Evolutionary conservation across 345 rosid genomes (phyloP).

Genomic region (Populus pruinosa): DNA sequence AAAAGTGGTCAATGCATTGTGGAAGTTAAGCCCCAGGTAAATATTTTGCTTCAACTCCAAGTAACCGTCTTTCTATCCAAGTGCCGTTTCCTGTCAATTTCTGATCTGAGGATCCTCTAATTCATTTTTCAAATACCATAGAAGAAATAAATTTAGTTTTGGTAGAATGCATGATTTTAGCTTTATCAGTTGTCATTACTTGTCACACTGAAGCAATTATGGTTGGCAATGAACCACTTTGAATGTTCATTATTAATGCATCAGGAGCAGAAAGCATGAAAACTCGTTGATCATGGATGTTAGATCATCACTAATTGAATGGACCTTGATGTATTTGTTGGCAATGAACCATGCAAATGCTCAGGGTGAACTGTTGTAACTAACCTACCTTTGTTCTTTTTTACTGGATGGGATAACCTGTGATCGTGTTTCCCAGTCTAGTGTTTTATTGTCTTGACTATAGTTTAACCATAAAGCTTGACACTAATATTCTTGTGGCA

Average conservation of each 20-base stretch:
- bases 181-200: background rate
- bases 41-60: background rate
- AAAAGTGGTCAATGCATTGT: slow-evolving; percentile 70
- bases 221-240: too few relatives aligned
- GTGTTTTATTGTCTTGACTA: background rate
- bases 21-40: slow-evolving; percentile 80
- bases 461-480: background rate
- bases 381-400: background rate
- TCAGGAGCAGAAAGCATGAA: background rate
- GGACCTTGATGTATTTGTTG: background rate
- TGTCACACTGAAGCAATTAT: background rate
- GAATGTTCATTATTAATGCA: background rate
- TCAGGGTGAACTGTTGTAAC: background rate
- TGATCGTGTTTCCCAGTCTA: background rate
- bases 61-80: background rate
- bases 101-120: background rate
- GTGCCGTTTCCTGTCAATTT: background rate
- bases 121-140: background rate
- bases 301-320: background rate
- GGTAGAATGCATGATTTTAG: background rate
- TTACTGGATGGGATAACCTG: background rate
- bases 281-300: background rate
- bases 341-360: background rate
- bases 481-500: slow-evolving; percentile 7
- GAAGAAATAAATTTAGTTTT: background rate